Conservation (phyloP, 2,329 filamentous ascomycete genomes). For the Microdochium bolleyi region DNA sequence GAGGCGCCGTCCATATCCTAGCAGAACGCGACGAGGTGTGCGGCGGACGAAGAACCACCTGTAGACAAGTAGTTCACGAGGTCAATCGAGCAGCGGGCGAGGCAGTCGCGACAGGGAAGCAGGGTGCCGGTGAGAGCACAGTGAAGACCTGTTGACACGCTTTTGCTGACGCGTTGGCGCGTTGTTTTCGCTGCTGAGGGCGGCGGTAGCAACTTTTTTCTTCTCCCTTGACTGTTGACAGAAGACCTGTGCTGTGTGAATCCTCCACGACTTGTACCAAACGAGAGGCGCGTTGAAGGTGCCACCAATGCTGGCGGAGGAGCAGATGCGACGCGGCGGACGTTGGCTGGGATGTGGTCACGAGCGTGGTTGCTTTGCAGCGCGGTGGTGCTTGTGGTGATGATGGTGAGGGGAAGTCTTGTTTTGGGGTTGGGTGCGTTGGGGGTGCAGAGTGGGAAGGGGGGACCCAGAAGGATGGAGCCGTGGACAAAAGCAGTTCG, state of each 20-base stretch:
- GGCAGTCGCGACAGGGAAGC: neutral
- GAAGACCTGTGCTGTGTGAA: neutral
- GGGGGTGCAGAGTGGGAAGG: constrained; percentile 20
- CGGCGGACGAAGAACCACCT: neutral
- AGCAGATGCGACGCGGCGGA: too few species aligned
- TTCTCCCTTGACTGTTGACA: neutral
- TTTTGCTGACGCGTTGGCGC: neutral
- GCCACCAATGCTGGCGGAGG: neutral
- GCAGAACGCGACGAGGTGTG: constrained; percentile 10
- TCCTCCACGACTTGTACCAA: neutral
- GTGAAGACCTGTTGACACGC: neutral
- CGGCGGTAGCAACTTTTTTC: neutral
- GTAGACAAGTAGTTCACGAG: neutral
- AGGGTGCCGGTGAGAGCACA: neutral
- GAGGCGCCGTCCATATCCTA: constrained; percentile 44
- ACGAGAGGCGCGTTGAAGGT: neutral
- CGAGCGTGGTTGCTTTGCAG: neutral
- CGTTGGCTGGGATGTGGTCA: neutral
- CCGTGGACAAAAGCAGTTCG: constrained; percentile 22
- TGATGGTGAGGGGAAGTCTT: neutral
- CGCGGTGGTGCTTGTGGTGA: neutral
- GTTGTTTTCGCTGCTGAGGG: neutral
- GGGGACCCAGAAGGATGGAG: constrained; percentile 25
- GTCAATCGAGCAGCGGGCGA: neutral
- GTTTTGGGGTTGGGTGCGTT: constrained; percentile 4